Percentiles rank a stretch among this genome's conserved stretches.
phyloP scores from a whole-genome alignment of 2,329 filamentous ascomycete genomes.

The Mycosphaerella arachidis region DNA sequence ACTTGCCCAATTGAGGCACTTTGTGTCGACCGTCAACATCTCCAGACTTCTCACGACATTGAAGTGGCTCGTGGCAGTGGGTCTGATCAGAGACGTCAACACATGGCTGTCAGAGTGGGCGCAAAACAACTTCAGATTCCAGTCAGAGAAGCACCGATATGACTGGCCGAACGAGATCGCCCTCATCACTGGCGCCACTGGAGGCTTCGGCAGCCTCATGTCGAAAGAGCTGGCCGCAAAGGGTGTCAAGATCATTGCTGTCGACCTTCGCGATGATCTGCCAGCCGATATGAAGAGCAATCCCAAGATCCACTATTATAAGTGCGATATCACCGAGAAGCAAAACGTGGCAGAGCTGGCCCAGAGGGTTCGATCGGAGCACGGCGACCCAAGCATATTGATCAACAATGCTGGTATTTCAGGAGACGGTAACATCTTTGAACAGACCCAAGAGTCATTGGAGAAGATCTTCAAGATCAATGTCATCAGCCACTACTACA shows the following conservation, averaged over 20 bases:
- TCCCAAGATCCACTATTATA: slow-evolving; percentile 35
- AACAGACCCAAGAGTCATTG: slow-evolving; percentile 42
- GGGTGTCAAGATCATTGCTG: slow-evolving; percentile 37
- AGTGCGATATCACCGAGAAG: slow-evolving; percentile 47
- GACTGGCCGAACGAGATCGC: slow-evolving; percentile 36
- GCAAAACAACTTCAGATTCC: slow-evolving; percentile 37
- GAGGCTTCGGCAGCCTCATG: slow-evolving; percentile 38
- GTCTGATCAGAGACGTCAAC: slow-evolving; percentile 29
- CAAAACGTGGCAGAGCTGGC: slow-evolving; percentile 43
- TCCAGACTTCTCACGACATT: slow-evolving; percentile 24
- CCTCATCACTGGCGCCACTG: slow-evolving; percentile 33
- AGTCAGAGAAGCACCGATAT: slow-evolving; percentile 34
- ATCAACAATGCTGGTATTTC: slow-evolving; percentile 51
- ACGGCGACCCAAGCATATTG: slow-evolving; percentile 45
- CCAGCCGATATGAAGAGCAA: slow-evolving; percentile 32
- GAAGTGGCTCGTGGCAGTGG: slow-evolving; percentile 31
- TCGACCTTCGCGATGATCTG: slow-evolving; percentile 35
- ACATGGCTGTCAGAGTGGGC: slow-evolving; percentile 27
- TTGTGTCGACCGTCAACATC: slow-evolving; percentile 27
- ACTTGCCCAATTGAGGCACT: slow-evolving; percentile 26
- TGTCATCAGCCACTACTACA: slow-evolving; percentile 48
- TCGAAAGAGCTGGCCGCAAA: slow-evolving; percentile 33
- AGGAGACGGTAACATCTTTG: slow-evolving; percentile 44
- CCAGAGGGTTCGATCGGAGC: slow-evolving; percentile 35
- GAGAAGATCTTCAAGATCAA: slow-evolving; percentile 51